Evolutionary conservation across 169 alveolate genomes (phyloP).

Genomic region (Cryptosporidium xiaoi): DNA sequence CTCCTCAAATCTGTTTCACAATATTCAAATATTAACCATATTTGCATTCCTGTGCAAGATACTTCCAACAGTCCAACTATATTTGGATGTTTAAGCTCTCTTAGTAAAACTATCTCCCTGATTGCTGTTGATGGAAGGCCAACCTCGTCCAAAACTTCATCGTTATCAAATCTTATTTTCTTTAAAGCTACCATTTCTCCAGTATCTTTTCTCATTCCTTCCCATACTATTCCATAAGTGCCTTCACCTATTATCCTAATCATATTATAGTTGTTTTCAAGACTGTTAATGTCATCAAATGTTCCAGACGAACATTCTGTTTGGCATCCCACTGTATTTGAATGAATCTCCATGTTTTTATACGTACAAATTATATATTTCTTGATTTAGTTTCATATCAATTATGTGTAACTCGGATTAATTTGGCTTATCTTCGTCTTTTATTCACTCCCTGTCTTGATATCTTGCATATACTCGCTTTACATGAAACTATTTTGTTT

Average conservation of each 20-base stretch:
- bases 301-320: slow-evolving; percentile 61
- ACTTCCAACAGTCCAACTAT: slow-evolving; percentile 81
- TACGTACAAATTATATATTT: not conserved
- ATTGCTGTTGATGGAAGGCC: slow-evolving; percentile 91
- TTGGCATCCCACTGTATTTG: slow-evolving; percentile 65
- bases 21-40: slow-evolving; percentile 79
- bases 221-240: slow-evolving; percentile 86
- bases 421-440: too few species aligned
- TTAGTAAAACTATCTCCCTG: slow-evolving; percentile 88
- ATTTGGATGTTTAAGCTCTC: slow-evolving; percentile 87
- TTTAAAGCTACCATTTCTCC: slow-evolving; percentile 83
- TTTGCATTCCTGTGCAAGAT: slow-evolving; percentile 73
- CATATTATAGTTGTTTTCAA: slow-evolving; percentile 66
- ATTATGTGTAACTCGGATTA: too few species aligned
- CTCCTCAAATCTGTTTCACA: slow-evolving; percentile 78
- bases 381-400: not conserved
- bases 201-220: slow-evolving; percentile 82
- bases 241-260: slow-evolving; percentile 84
- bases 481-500: not conserved
- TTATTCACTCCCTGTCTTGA: too few species aligned
- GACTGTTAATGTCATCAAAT: slow-evolving; percentile 42
- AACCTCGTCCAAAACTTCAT: slow-evolving; percentile 86
- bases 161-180: slow-evolving; percentile 80
- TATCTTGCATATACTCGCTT: too few species aligned
- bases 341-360: slow-evolving; percentile 50